phyloP scores from a whole-genome alignment of 805 yeast species.

The Metschnikowia gelsemii region DNA sequence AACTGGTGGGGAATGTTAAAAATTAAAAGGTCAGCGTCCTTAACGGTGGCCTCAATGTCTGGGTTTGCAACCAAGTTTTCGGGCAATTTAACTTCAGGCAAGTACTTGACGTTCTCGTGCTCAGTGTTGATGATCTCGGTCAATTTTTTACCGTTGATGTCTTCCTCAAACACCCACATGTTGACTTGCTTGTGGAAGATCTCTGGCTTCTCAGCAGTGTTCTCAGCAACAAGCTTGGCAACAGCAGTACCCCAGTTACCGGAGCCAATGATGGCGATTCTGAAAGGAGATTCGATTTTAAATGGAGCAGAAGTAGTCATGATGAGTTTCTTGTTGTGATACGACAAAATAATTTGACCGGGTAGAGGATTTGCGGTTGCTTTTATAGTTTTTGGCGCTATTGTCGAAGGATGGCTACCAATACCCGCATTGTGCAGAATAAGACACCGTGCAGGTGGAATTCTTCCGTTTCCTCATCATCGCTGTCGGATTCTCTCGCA shows the following conservation, averaged over 20 bases:
- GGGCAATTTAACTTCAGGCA: constrained; percentile 45
- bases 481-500: not conserved
- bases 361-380: constrained; percentile 1
- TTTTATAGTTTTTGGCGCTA: constrained; percentile 13
- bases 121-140: constrained; percentile 43
- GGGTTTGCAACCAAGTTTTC: constrained; percentile 42
- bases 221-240: constrained; percentile 46
- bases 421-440: constrained; percentile 9
- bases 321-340: not conserved
- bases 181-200: constrained; percentile 38
- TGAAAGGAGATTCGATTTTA: constrained; percentile 34
- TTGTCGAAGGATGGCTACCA: constrained; percentile 8
- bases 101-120: constrained; percentile 46
- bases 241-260: constrained; percentile 52
- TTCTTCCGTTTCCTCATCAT: constrained; percentile 3
- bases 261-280: constrained; percentile 43
- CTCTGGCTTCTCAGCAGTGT: constrained; percentile 39
- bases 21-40: constrained; percentile 43
- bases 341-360: not conserved
- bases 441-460: constrained; percentile 2
- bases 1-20: constrained; percentile 50
- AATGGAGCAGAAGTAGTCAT: constrained; percentile 30
- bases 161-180: constrained; percentile 49
- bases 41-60: constrained; percentile 36
- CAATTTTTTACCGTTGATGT: constrained; percentile 40